Evolutionary conservation across 2,329 filamentous ascomycete genomes (phyloP).

Genomic region (Epichloe typhina): DNA sequence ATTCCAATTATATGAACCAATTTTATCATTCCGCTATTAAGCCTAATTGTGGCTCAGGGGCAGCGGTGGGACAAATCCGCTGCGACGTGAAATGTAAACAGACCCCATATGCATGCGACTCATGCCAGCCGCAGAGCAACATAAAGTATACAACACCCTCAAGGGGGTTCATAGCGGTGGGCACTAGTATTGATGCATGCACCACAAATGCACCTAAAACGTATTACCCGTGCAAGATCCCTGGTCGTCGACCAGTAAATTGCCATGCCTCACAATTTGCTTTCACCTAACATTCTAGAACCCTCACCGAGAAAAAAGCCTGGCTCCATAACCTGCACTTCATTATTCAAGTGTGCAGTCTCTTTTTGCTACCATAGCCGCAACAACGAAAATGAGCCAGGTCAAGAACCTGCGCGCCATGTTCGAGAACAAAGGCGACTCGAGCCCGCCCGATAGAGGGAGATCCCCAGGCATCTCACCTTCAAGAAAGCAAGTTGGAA

Average conservation of each 20-base stretch:
- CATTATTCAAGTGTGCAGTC: neutral
- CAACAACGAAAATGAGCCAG: constrained; percentile 37
- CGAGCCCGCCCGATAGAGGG: constrained; percentile 54
- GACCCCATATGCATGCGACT: neutral
- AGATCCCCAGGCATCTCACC: constrained; percentile 46
- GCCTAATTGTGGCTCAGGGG: neutral
- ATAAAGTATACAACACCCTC: neutral
- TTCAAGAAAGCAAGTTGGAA: constrained; percentile 9
- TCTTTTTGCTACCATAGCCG: neutral
- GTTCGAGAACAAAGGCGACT: constrained; percentile 61
- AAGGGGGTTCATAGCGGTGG: neutral
- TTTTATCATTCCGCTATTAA: too few relatives aligned
- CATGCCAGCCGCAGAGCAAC: neutral
- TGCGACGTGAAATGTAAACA: neutral
- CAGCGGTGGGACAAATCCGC: neutral
- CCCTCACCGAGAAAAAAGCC: neutral
- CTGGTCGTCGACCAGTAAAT: neutral
- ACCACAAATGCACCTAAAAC: neutral
- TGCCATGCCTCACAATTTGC: neutral
- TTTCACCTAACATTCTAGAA: neutral
- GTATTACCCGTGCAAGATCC: neutral
- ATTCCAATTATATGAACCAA: too few relatives aligned
- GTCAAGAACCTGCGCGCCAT: constrained; percentile 67
- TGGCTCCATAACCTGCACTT: neutral
- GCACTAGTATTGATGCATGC: neutral